Conservation (phyloP, 257 asterid genomes). For the Craterostigma plantagineum region DNA sequence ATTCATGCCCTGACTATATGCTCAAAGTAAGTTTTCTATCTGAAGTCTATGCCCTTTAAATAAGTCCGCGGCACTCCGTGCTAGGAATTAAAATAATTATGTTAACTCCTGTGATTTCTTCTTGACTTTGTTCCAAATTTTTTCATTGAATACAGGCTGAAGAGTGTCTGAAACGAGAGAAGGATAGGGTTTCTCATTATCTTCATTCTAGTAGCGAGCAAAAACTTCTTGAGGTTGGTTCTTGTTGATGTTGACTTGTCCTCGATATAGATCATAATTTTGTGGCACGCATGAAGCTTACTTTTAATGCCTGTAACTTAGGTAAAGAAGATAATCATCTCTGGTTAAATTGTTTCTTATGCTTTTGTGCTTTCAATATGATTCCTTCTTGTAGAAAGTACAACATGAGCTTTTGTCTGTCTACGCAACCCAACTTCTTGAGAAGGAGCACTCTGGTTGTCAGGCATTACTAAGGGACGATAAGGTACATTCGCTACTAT, state of each 20-base stretch:
- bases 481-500: conserved; percentile 32
- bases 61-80: not conserved
- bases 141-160: conserved; percentile 20
- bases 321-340: not conserved
- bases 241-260: conserved; percentile 4
- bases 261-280: not conserved
- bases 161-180: conserved; percentile 62
- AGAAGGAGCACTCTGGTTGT: conserved; percentile 98
- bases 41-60: not conserved
- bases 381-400: conserved; percentile 34
- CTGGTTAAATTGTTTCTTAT: not conserved
- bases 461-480: conserved; percentile 91
- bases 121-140: not conserved
- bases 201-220: conserved; percentile 93
- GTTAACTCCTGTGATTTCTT: not conserved
- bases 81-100: not conserved
- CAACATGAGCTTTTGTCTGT: conserved; percentile 85
- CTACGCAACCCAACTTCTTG: conserved; percentile 82
- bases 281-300: not conserved
- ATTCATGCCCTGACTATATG: conserved; percentile 98
- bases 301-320: too few species aligned
- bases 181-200: conserved; percentile 87
- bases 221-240: conserved; percentile 88
- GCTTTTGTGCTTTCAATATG: conserved; percentile 1
- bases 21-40: conserved; percentile 28